phyloP scores from a whole-genome alignment of 345 rosid species.

The Rhizophora apiculata region DNA sequence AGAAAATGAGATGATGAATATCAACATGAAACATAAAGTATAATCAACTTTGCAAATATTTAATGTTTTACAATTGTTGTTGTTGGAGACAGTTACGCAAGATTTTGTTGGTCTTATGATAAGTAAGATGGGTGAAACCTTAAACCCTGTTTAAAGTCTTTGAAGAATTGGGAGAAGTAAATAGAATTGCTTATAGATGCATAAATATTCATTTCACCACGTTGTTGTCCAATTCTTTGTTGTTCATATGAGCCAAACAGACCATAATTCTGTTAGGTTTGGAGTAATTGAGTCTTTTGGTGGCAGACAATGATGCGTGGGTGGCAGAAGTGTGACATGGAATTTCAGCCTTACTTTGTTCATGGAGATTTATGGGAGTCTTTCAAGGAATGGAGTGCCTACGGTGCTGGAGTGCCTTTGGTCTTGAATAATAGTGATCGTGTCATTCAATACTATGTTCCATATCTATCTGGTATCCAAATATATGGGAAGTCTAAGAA shows the following conservation, averaged over 20 bases:
- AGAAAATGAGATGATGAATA: background rate
- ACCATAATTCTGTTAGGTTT: background rate
- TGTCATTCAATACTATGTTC: constrained; percentile 47
- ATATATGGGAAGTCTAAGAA: constrained; percentile 26
- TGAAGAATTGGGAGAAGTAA: background rate
- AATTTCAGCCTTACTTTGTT: constrained; percentile 27
- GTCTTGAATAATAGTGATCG: constrained; percentile 32
- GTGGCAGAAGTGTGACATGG: constrained; percentile 32
- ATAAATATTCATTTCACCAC: background rate
- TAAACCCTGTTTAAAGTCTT: background rate
- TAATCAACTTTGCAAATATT: background rate
- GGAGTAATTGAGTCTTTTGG: background rate
- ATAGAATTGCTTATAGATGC: background rate
- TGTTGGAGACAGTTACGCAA: background rate
- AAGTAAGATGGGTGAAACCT: background rate
- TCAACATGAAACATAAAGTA: background rate
- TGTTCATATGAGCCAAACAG: background rate
- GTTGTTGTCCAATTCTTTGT: background rate
- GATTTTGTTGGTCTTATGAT: background rate
- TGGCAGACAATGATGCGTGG: constrained; percentile 43
- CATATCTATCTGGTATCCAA: constrained; percentile 48
- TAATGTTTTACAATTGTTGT: background rate
- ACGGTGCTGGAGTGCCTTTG: constrained; percentile 36
- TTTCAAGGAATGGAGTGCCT: constrained; percentile 41
- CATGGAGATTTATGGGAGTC: constrained; percentile 44